phyloP scores from a whole-genome alignment of 202 grass and related monocot genomes.

The Eragrostis tef region DNA sequence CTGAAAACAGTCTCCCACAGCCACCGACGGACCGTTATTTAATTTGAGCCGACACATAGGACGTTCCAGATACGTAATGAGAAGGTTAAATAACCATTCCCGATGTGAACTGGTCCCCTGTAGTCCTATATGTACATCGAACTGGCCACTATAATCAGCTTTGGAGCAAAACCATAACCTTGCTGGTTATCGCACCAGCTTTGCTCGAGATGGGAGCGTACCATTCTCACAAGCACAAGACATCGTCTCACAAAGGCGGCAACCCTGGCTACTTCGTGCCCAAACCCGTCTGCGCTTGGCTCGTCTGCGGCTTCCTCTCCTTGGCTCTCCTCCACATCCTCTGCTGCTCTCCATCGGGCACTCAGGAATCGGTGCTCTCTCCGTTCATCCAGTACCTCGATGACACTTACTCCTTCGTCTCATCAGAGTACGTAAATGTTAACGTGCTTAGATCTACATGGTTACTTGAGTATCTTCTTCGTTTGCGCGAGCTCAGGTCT shows the following conservation, averaged over 20 bases:
- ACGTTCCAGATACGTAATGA: background rate
- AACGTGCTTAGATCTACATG: background rate
- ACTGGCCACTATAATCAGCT: background rate
- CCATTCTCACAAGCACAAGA: slow-evolving; percentile 33
- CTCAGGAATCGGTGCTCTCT: background rate
- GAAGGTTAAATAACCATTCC: background rate
- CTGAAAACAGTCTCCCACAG: background rate
- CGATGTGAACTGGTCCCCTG: background rate
- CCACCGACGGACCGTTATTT: background rate
- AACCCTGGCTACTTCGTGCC: background rate
- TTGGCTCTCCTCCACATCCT: slow-evolving; percentile 48
- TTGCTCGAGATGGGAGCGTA: slow-evolving; percentile 21
- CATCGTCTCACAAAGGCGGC: background rate
- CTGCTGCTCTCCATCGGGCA: slow-evolving; percentile 29
- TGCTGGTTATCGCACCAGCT: background rate
- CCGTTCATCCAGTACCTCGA: slow-evolving; percentile 39
- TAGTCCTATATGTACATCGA: background rate
- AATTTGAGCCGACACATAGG: background rate
- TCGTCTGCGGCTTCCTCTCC: slow-evolving; percentile 23
- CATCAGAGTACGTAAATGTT: slow-evolving; percentile 3
- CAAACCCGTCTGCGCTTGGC: slow-evolving; percentile 25
- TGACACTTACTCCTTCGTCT: slow-evolving; percentile 37
- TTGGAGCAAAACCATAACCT: background rate
- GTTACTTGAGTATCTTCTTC: background rate
- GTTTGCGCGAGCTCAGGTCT: background rate